Evolutionary conservation across 345 rosid genomes (phyloP).

Genomic region (Lepidium aucheri): DNA sequence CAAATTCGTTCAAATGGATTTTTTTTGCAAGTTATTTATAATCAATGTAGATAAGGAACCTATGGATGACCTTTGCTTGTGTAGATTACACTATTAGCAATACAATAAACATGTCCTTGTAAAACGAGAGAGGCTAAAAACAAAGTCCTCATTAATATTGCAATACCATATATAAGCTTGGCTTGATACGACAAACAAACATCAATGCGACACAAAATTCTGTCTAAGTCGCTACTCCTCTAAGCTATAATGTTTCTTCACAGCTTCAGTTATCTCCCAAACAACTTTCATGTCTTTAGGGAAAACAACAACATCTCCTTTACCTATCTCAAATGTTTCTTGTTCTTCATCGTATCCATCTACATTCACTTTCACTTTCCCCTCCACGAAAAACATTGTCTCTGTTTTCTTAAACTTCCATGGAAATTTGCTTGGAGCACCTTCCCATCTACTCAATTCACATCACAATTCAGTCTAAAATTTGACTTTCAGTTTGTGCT

Average conservation of each 20-base stretch:
- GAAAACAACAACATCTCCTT: constrained; percentile 28
- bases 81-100: background rate
- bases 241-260: constrained; percentile 22
- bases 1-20: background rate
- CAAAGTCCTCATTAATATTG: background rate
- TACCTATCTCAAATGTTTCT: constrained; percentile 19
- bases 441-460: constrained; percentile 22
- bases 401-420: constrained; percentile 27
- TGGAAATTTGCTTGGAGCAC: constrained; percentile 25
- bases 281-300: constrained; percentile 30
- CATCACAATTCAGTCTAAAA: background rate
- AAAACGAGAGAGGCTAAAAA: no score
- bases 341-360: constrained; percentile 14
- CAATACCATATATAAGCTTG: background rate
- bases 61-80: background rate
- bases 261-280: constrained; percentile 24
- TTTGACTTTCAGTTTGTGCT: background rate
- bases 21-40: no score
- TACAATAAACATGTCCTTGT: no score
- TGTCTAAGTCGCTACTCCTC: background rate
- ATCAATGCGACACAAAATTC: background rate
- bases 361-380: constrained; percentile 26
- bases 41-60: background rate
- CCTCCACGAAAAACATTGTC: constrained; percentile 21
- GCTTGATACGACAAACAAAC: background rate